These are phyloP conservation scores for Pythium sukuiense DNA, from an alignment of 352 stramenopile genomes.

Conservation along the genomic window DNA sequence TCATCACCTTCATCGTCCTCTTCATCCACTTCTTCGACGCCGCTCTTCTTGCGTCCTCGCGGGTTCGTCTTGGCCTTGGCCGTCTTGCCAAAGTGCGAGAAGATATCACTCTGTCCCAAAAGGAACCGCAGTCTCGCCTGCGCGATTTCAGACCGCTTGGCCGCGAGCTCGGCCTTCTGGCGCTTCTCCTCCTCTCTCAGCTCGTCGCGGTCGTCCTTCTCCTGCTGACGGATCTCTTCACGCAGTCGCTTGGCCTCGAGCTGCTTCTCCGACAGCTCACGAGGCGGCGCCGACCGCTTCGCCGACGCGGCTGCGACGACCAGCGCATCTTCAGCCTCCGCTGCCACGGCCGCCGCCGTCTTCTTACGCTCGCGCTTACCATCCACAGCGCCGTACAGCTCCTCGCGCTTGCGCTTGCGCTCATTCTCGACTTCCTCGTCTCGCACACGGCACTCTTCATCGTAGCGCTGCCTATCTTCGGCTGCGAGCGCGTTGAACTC, in stretches of 20 bases:
- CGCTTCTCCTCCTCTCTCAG: slow-evolving; percentile 72
- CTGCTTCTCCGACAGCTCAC: slow-evolving; percentile 68
- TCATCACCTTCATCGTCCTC: slow-evolving; percentile 67
- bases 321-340: slow-evolving; percentile 30
- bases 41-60: slow-evolving; percentile 44
- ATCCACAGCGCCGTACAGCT: slow-evolving; percentile 67
- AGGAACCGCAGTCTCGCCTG: slow-evolving; percentile 92
- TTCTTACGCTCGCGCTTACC: slow-evolving; percentile 84
- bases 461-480: slow-evolving; percentile 64
- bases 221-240: slow-evolving; percentile 77
- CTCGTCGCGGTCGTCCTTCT: slow-evolving; percentile 64
- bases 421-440: slow-evolving; percentile 74
- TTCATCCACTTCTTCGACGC: slow-evolving; percentile 45
- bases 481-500: slow-evolving; percentile 69
- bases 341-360: slow-evolving; percentile 22
- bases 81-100: slow-evolving; percentile 95
- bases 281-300: slow-evolving; percentile 40
- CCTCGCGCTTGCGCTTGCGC: slow-evolving; percentile 72
- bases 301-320: slow-evolving; percentile 20
- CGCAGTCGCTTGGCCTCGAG: slow-evolving; percentile 63
- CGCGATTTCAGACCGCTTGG: slow-evolving; percentile 80
- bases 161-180: slow-evolving; percentile 76
- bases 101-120: slow-evolving; percentile 96
- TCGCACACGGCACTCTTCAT: slow-evolving; percentile 70
- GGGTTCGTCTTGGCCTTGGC: slow-evolving; percentile 35